Conservation (phyloP, 768 basidiomycete genomes). For the Suillus fuscotomentosus region DNA sequence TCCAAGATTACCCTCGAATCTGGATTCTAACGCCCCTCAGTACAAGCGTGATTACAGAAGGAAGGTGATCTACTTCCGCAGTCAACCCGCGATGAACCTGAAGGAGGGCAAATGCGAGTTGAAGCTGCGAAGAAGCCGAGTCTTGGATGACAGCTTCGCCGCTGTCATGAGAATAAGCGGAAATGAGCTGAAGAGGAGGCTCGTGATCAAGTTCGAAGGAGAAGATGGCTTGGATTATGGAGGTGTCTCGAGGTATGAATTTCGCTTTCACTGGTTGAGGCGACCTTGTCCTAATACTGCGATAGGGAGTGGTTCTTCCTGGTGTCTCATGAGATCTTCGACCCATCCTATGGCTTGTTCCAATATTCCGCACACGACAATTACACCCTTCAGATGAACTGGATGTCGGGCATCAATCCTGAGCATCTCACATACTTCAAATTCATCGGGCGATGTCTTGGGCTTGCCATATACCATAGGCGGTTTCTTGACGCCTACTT, state of each 20-base stretch:
- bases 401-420: conserved; percentile 71
- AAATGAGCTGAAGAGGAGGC: conserved; percentile 63
- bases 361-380: conserved; percentile 81
- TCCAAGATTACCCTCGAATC: conserved; percentile 76
- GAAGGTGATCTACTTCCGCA: conserved; percentile 91
- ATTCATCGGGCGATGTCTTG: conserved; percentile 74
- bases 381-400: conserved; percentile 80
- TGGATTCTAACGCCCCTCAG: conserved; percentile 90
- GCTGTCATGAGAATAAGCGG: conserved; percentile 81
- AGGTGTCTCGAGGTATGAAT: conserved; percentile 62
- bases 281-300: conserved; percentile 6
- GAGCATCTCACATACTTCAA: conserved; percentile 81
- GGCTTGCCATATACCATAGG: conserved; percentile 75
- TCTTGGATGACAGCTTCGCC: conserved; percentile 85
- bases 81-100: conserved; percentile 80
- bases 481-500: conserved; percentile 81
- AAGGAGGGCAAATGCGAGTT: conserved; percentile 83
- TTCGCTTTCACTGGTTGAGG: neutral
- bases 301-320: conserved; percentile 85
- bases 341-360: conserved; percentile 79
- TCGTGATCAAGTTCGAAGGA: conserved; percentile 76
- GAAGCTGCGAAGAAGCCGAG: conserved; percentile 75
- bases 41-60: conserved; percentile 92
- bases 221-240: conserved; percentile 82
- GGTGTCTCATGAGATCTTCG: conserved; percentile 79